Evolutionary conservation across 305 asterid species (phyloP), one percentile per base, ranked within the genome.

Genomic region (Fraxinus angustifolia): DNA sequence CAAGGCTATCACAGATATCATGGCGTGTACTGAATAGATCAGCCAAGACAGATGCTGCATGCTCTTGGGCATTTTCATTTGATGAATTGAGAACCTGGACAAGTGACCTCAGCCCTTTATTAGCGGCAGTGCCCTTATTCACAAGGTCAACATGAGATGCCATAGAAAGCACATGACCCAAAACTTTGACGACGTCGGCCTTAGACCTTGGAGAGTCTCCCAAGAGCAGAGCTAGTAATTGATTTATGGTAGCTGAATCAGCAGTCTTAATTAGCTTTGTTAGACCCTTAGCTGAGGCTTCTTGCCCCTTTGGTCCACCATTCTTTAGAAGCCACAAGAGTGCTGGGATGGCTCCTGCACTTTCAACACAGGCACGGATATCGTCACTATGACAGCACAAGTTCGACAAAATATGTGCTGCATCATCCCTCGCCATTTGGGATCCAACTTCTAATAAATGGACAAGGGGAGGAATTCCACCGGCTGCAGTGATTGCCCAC

Each of bases 401-500:
- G 84, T 89, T 89, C 87, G 84, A 88, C 77, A 94, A 86, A 85
- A 91, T 83, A 88, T 86, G 82, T 62, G 94, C 89, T 77, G 95
- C 93, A 80, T 81, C 87, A 85, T 93, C 93, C 79, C 89, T 92
- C 28, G 98, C 94, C 84, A 88, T 89, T 50, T 84, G 89, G 75
- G 97, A 92, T 84, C 97, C 97, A 79, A 72, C 85, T 88, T 94
- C 96, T 75, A 94, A 77, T 83, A 94, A 82, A 56, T 89, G 94
- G 79, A 94, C 97, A 71, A 94, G 97, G 31, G 97, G 97, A 3
- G 98, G 98, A 85, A 94, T 92, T 80, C 98, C 97, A 75, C 98
- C 97, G 56, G 97, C 97, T 35, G 97, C 97, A 68, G 98, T 94
- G 84, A 94, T 91, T 73, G 98, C 98, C 97, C 98, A 94, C 87